A percentile compares a stretch with the other conserved stretches of the same genome.
phyloP scores from a whole-genome alignment of 2,329 filamentous ascomycete species.

The Penicillium occitanis region DNA sequence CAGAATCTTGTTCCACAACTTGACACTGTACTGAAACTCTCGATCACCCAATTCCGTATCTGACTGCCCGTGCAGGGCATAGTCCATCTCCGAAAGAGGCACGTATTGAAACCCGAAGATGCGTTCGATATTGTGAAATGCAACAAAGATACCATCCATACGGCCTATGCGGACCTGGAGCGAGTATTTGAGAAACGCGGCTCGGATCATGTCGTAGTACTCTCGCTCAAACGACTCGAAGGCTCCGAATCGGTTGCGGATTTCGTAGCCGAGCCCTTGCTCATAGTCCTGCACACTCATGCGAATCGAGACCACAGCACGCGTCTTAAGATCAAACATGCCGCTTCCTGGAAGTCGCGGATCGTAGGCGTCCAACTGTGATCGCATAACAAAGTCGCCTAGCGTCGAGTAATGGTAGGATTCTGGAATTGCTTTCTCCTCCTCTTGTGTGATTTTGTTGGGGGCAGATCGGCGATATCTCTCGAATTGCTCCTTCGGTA shows the following conservation, averaged over 20 bases:
- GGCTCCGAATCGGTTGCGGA: slow-evolving; percentile 69
- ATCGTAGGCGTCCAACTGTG: slow-evolving; percentile 90
- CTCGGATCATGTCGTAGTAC: slow-evolving; percentile 93
- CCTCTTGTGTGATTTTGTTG: slow-evolving; percentile 64
- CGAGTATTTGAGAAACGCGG: slow-evolving; percentile 94
- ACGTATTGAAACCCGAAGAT: slow-evolving; percentile 99
- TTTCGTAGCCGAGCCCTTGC: slow-evolving; percentile 81
- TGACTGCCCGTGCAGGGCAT: slow-evolving; percentile 76
- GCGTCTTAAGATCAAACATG: slow-evolving; percentile 94
- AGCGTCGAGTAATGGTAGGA: slow-evolving; percentile 84
- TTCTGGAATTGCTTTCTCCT: slow-evolving; percentile 70
- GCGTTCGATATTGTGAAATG: slow-evolving; percentile 89
- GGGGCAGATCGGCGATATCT: slow-evolving; percentile 71
- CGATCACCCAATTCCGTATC: slow-evolving; percentile 69
- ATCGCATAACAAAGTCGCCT: slow-evolving; percentile 89
- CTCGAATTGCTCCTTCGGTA: slow-evolving; percentile 80
- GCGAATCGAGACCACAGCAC: slow-evolving; percentile 85
- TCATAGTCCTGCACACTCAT: slow-evolving; percentile 77
- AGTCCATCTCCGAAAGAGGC: slow-evolving; percentile 80
- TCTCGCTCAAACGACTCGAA: slow-evolving; percentile 95
- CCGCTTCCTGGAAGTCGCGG: slow-evolving; percentile 81
- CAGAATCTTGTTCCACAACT: slow-evolving; percentile 75
- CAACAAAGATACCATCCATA: slow-evolving; percentile 98
- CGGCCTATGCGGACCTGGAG: slow-evolving; percentile 94
- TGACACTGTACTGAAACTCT: slow-evolving; percentile 81